Evolutionary conservation across 2,329 filamentous ascomycete genomes (phyloP).

Genomic region (Claviceps sp.): DNA sequence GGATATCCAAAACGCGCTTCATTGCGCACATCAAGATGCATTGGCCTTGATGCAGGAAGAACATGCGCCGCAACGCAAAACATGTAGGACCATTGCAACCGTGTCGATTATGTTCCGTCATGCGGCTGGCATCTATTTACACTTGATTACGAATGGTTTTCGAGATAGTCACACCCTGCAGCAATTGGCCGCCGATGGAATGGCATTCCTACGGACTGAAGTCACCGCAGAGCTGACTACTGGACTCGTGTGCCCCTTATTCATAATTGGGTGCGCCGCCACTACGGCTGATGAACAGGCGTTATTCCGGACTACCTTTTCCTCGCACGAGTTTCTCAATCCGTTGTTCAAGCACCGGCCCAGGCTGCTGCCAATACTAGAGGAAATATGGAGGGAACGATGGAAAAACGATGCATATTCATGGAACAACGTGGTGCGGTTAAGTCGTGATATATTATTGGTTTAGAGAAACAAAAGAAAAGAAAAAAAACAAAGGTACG

Average conservation of each 20-base stretch:
- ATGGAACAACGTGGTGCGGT: neutral
- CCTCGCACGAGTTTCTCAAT: neutral
- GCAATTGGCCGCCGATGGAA: neutral
- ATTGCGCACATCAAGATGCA: neutral
- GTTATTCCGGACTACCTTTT: neutral
- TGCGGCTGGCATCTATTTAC: neutral
- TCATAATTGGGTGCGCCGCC: neutral
- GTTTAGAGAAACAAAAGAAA: neutral
- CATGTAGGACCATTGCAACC: neutral
- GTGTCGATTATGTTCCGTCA: neutral
- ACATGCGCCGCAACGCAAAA: neutral
- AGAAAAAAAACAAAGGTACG: neutral
- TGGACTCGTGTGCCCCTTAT: neutral
- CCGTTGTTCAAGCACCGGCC: neutral
- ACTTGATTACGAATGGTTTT: neutral
- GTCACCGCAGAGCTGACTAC: neutral
- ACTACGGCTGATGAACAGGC: neutral
- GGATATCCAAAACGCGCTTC: neutral
- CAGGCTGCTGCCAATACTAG: neutral
- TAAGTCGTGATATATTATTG: neutral
- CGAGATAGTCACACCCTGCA: neutral
- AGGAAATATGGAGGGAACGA: neutral
- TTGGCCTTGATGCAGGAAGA: neutral
- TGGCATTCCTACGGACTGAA: neutral
- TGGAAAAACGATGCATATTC: neutral